A percentile compares a stretch with the other conserved stretches of the same genome.
phyloP scores from a whole-genome alignment of 768 basidiomycete species.

The Zangia roseola region DNA sequence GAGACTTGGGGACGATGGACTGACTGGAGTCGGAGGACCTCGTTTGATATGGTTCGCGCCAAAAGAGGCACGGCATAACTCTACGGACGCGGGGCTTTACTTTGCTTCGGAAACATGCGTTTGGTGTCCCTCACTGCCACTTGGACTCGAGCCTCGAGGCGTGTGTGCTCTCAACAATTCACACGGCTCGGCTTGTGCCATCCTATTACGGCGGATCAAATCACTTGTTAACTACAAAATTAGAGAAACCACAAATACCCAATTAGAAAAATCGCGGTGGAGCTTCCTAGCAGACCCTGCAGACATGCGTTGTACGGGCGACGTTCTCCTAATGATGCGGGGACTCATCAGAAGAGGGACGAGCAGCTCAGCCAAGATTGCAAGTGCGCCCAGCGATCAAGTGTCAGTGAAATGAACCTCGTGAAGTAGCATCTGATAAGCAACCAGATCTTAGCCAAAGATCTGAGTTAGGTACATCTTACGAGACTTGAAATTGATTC shows the following conservation, averaged over 20 bases:
- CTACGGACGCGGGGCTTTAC: conserved; percentile 1
- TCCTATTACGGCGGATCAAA: conserved; percentile 5
- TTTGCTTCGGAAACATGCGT: conserved; percentile 11
- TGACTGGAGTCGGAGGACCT: background rate
- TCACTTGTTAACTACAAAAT: background rate
- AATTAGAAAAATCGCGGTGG: background rate
- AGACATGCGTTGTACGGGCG: conserved; percentile 11
- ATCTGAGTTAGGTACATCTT: too few species aligned
- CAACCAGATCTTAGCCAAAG: too few species aligned
- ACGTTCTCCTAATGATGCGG: background rate
- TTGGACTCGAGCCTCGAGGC: background rate
- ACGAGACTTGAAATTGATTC: too few species aligned
- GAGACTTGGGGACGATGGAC: background rate
- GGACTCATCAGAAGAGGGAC: too few species aligned
- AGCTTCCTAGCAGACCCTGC: conserved; percentile 11
- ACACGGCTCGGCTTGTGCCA: background rate
- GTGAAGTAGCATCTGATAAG: background rate
- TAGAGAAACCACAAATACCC: background rate
- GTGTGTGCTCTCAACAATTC: background rate
- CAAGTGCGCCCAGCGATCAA: background rate
- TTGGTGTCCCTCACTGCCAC: background rate
- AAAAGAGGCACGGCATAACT: background rate
- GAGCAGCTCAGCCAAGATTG: too few species aligned
- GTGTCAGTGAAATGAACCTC: background rate
- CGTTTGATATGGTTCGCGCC: conserved; percentile 4